Conservation (phyloP, 306 rosid species). For the Begonia peltatifolia region DNA sequence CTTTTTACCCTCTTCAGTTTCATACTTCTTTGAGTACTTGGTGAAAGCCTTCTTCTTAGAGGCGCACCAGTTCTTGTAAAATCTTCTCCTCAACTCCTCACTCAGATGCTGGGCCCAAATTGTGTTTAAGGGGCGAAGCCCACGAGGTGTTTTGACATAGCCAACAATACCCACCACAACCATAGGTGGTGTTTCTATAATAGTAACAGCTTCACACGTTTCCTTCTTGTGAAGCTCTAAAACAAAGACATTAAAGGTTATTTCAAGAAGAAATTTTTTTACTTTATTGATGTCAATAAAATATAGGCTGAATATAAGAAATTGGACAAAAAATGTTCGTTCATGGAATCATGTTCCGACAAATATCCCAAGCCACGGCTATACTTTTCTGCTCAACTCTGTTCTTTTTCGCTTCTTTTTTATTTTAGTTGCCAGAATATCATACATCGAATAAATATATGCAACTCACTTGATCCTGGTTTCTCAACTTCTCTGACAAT, state of each 20-base stretch:
- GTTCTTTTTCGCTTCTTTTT: too few species aligned
- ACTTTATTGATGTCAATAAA: neutral
- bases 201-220: conserved; percentile 75
- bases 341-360: too few species aligned
- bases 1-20: conserved; percentile 51
- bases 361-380: neutral
- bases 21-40: conserved; percentile 41
- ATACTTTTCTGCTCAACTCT: neutral
- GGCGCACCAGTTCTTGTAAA: conserved; percentile 74
- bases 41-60: conserved; percentile 75
- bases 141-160: conserved; percentile 50
- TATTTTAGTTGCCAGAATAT: too few species aligned
- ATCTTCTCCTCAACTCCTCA: conserved; percentile 58
- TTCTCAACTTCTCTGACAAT: conserved; percentile 76
- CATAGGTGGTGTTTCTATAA: conserved; percentile 69
- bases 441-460: neutral
- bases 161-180: conserved; percentile 70
- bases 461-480: conserved; percentile 68
- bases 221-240: conserved; percentile 74
- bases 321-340: neutral
- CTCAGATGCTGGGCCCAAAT: conserved; percentile 81
- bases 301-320: neutral
- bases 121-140: conserved; percentile 47
- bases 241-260: neutral
- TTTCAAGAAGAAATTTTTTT: neutral